Base-by-base conservation (phyloP, 371 early-diverging fungal genomes). In the Mucor lusitanicus region DNA sequence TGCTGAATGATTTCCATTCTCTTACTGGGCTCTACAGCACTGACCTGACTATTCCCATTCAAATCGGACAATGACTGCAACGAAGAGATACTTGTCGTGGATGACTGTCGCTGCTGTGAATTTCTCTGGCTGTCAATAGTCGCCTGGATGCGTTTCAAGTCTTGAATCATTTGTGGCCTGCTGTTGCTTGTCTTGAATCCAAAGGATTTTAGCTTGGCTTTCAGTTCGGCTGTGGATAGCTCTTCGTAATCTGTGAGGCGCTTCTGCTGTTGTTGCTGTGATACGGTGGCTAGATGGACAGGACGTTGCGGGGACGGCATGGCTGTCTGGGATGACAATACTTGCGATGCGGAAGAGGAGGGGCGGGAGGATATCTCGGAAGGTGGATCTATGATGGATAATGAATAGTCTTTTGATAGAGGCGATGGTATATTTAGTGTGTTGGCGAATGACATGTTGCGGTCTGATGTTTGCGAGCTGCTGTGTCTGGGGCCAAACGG, bases 161-260 rank as follows among this genome's bases (percentile, higher is more conserved):
- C 58, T 21, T 48, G 17, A 48, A 65, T 65, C 59, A 65, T 65
- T 35, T 65, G 44, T 0, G n/a, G 9, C 25, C 65, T 28, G 19
- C 17, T 58, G 15, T 58, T 58, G 17, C 35, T 15, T 25, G 46
- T 25, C 58, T 65, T 65, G 25, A 48, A 65, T 7, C 65, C 65
- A 42, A 59, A 65, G 9, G 44, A 28, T 19, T 58, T 65, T 13
- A 65, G 19, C 37, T 61, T 61, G 3, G 62, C 62, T 42, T 46
- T 61, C 23, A 61, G 21, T 33, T 61, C 62, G 19, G 35, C 28
- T 23, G 50, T 61, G 3, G 62, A 50, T 1, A 61, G 13, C 7
- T 28, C 50, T 5, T 61, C 62, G 23, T 61, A 61, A 21, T 61
- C 35, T 8, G 62, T 48, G 27, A 60, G 15, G n/a, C 32, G 11